These are phyloP conservation scores for Coemansia sp. DNA, from an alignment of 371 early-diverging fungal species.

Conservation along the genomic window DNA sequence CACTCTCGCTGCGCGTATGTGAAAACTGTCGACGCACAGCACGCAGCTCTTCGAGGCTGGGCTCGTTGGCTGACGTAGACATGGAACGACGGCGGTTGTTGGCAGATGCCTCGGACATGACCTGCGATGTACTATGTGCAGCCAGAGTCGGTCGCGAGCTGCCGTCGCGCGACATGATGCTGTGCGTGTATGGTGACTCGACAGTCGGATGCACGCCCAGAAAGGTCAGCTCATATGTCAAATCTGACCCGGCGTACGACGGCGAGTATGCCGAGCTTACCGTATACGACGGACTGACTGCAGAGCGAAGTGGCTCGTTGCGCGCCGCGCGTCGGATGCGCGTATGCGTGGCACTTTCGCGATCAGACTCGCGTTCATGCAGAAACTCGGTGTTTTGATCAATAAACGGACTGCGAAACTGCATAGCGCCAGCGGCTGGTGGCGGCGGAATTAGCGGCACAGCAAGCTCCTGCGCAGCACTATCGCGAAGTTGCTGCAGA, in stretches of 20 bases:
- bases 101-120: constrained; percentile 4
- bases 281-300: constrained; percentile 37
- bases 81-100: constrained; percentile 16
- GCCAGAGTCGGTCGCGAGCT: constrained; percentile 12
- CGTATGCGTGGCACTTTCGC: constrained; percentile 45
- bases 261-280: constrained; percentile 45
- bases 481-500: constrained; percentile 18
- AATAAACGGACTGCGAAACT: constrained; percentile 38
- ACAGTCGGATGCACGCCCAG: constrained; percentile 42
- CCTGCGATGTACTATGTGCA: neutral
- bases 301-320: constrained; percentile 33
- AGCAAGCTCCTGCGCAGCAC: neutral
- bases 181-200: constrained; percentile 36
- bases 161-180: constrained; percentile 24
- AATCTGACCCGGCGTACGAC: constrained; percentile 44
- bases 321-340: constrained; percentile 37
- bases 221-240: constrained; percentile 45
- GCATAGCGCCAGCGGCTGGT: constrained; percentile 23
- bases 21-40: constrained; percentile 8
- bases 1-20: constrained; percentile 41
- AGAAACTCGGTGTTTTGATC: constrained; percentile 18
- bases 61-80: constrained; percentile 3
- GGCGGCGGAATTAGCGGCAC: constrained; percentile 41
- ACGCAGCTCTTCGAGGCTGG: constrained; percentile 8
- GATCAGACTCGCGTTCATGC: constrained; percentile 17